Percentiles rank a stretch among this genome's conserved stretches.
These are phyloP conservation scores for Crithidia fasciculata DNA, from an alignment of 208 protist genomes.

Conservation along the genomic window DNA sequence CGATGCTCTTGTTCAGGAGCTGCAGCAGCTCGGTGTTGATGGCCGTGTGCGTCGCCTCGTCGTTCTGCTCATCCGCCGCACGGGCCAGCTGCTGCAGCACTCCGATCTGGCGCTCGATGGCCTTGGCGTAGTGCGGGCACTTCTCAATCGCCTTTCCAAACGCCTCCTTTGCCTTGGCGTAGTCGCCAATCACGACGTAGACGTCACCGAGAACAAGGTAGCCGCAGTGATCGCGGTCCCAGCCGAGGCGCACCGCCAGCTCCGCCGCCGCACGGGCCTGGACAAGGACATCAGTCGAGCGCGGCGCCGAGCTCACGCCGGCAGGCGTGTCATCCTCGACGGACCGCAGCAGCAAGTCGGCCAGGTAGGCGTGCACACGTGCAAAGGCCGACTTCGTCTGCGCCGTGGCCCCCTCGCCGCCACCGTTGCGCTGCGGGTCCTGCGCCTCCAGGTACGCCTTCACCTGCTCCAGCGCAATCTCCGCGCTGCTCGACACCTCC, in stretches of 20 bases:
- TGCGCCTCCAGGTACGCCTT: slow-evolving; percentile 51
- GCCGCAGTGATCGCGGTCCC: slow-evolving; percentile 77
- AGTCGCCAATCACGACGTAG: slow-evolving; percentile 47
- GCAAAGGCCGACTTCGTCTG: slow-evolving; percentile 57
- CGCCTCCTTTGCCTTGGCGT: slow-evolving; percentile 55
- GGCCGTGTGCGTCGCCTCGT: slow-evolving; percentile 27
- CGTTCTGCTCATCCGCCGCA: slow-evolving; percentile 20
- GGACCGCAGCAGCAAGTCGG: slow-evolving; percentile 63
- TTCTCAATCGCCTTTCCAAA: slow-evolving; percentile 54
- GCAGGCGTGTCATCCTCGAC: slow-evolving; percentile 26
- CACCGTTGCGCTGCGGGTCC: slow-evolving; percentile 46
- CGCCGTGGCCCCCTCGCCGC: slow-evolving; percentile 19
- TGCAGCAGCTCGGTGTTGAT: slow-evolving; percentile 39
- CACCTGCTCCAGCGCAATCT: slow-evolving; percentile 64
- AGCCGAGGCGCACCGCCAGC: slow-evolving; percentile 53
- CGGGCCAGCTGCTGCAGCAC: slow-evolving; percentile 46
- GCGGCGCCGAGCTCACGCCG: not conserved
- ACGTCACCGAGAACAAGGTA: slow-evolving; percentile 67
- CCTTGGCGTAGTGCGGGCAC: slow-evolving; percentile 72
- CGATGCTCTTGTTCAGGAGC: slow-evolving; percentile 68
- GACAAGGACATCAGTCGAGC: slow-evolving; percentile 26
- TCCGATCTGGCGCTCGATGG: slow-evolving; percentile 64
- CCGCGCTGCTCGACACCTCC: slow-evolving; percentile 58
- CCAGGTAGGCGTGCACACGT: slow-evolving; percentile 74
- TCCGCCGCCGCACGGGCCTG: slow-evolving; percentile 57